Conservation (phyloP, 2,329 filamentous ascomycete genomes). For the Westerdykella ornata region DNA sequence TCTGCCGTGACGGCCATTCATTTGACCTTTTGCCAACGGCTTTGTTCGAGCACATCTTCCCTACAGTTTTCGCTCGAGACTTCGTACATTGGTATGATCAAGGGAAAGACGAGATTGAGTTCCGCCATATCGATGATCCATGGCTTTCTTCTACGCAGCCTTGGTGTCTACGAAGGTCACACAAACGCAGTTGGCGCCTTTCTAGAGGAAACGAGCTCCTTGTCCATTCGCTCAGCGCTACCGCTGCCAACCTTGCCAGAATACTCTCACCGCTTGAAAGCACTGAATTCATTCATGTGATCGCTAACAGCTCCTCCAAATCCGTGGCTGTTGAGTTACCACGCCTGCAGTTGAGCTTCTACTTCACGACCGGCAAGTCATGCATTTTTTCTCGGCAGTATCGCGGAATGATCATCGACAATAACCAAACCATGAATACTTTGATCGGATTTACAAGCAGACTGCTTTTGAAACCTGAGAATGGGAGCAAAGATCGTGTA, state of each 20-base stretch:
- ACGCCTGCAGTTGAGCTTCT: constrained; percentile 12
- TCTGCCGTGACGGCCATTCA: constrained; percentile 4
- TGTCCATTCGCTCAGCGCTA: constrained; percentile 9
- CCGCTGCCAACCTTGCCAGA: constrained; percentile 7
- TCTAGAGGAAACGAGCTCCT: constrained; percentile 3
- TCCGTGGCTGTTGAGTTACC: constrained; percentile 14
- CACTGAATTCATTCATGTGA: constrained; percentile 12
- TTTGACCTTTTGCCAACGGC: constrained; percentile 33
- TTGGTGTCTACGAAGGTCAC: constrained; percentile 7
- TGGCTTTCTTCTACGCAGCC: constrained; percentile 3
- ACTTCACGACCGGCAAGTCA: constrained; percentile 1
- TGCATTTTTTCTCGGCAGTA: constrained; percentile 21
- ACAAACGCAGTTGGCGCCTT: constrained; percentile 11
- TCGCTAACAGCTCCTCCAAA: constrained; percentile 2
- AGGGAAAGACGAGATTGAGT: constrained; percentile 7
- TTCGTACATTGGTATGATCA: constrained; percentile 26
- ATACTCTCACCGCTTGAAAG: constrained; percentile 16
- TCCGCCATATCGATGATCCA: constrained; percentile 9
- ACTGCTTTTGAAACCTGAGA: constrained; percentile 13
- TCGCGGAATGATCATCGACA: constrained; percentile 22
- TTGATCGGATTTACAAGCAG: constrained; percentile 22
- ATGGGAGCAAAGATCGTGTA: constrained; percentile 20
- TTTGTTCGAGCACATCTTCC: constrained; percentile 27
- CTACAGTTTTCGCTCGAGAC: constrained; percentile 18
- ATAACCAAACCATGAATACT: constrained; percentile 17